phyloP scores from a whole-genome alignment of 495 filamentous ascomycete genomes.

The Podospora bellae-mahoneyi region DNA sequence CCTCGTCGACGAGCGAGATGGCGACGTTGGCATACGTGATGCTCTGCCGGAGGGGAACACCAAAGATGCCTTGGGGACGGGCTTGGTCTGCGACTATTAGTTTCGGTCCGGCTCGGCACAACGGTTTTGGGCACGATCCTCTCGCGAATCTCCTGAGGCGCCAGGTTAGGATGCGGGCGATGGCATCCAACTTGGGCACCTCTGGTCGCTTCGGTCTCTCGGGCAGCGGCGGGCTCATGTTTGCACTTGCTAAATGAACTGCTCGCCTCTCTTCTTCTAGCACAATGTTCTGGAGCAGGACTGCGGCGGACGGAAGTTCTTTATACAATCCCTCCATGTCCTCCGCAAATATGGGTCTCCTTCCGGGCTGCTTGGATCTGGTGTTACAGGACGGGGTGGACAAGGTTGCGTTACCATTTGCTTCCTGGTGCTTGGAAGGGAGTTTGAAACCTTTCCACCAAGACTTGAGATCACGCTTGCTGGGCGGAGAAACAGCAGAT shows the following conservation, averaged over 20 bases:
- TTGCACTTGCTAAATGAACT: conserved; percentile 34
- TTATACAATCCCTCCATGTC: conserved; percentile 21
- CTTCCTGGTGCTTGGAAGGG: conserved; percentile 68
- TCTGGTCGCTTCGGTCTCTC: conserved; percentile 9
- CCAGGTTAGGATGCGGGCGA: conserved; percentile 25
- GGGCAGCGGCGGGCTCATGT: conserved; percentile 24
- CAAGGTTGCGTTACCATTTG: conserved; percentile 59
- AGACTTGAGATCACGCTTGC: conserved; percentile 75
- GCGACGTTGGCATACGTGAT: conserved; percentile 99
- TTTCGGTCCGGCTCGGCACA: conserved; percentile 15
- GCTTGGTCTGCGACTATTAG: conserved; percentile 34
- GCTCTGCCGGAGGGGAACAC: conserved; percentile 87
- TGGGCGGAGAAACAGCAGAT: conserved; percentile 56
- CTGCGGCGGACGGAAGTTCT: conserved; percentile 20
- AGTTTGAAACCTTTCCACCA: conserved; percentile 93
- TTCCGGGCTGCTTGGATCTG: conserved; percentile 15
- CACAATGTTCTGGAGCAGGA: conserved; percentile 19
- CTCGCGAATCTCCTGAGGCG: conserved; percentile 15
- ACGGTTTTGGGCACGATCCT: conserved; percentile 14
- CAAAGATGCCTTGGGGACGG: conserved; percentile 67
- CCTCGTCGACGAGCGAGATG: conserved; percentile 87
- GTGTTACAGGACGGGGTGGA: conserved; percentile 15
- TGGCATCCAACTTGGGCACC: conserved; percentile 21
- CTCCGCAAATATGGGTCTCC: conserved; percentile 23
- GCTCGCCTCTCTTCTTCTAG: conserved; percentile 17